Evolutionary conservation across 768 basidiomycete genomes (phyloP), one percentile per base, ranked within the genome.

Genomic region (Mycena alexandri): DNA sequence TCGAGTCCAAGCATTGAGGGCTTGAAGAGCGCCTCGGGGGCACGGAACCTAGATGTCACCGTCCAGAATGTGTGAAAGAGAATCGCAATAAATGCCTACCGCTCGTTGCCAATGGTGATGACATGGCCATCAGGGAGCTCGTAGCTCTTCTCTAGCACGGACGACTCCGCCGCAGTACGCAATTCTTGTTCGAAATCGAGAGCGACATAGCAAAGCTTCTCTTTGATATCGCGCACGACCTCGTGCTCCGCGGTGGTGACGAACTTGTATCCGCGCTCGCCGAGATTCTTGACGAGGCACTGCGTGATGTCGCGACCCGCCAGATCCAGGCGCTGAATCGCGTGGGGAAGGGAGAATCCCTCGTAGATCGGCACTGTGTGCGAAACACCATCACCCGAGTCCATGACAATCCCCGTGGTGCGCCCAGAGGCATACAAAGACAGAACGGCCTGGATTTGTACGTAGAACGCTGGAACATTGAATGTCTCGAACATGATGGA

Each of bases 171-270:
- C 11, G 63, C 62, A 6, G 51, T 63, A 24, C 62, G 67, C 53
- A 70, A 14, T 24, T 70, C 64, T 33, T 66, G 61, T 34, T 67
- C 69, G 33, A 62, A 66, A 29, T 70, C 65, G 3, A 66, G 61
- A 0, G 69, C 69, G 21, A 70, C 65, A 22, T 66, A 70, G 53
- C 69, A 65, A 41, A 72, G 65, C 84, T 89, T 89, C 84, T 90
- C 89, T 83, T 92, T 92, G 83, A 92, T 92, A 78, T 93, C 91
- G 55, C 90, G 84, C 64, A 92, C 91, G 61, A 92, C 90, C 83
- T 91, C 90, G 72, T 84, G 82, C 79, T 90, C 90, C 34, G 89
- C 90, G 6, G 90, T 87, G 52, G 91, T 92, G 68, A 86, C 89
- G 83, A 92, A 91, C 29, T 85, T 80, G 80, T 92, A 91, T 22